Evolutionary conservation across 2,329 filamentous ascomycete genomes (phyloP), one percentile per base, ranked within the genome.

Genomic region (Aspergillus pseudoglaucus): DNA sequence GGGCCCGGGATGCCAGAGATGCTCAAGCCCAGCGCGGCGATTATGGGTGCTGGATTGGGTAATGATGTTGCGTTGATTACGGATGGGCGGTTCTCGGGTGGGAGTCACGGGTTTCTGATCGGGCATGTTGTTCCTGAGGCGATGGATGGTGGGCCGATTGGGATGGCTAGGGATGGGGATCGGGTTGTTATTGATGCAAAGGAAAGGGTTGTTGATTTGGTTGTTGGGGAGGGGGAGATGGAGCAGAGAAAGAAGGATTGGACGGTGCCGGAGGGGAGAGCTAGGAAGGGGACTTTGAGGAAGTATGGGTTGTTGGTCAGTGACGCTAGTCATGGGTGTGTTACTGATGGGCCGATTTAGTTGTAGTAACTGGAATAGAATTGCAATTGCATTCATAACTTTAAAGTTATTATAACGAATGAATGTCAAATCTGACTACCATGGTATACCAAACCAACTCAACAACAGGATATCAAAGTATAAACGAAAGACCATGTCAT

Each of bases 1-100:
- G 82, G 82, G 1, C 83, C 83, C 0, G 83, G 83, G 44, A 86
- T 86, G 83, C 82, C 79, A 6, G 83, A 86, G 68, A 85, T 85
- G 81, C 64, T 86, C 58, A 86, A 85, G 63, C 82, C 83, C 33
- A 79, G 74, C 45, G 82, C 80, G 9, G 81, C 82, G n/a, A 83
- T 86, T 62, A 86, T 86, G 82, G 83, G 83, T 14, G 82, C 81
- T 12, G 83, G 83, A 8, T 74, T 86, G 5, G 82, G 82, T 33
- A 73, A 84, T 51, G 82, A 85, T 53, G 79, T 84, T 6, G 83
- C 83, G 1, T 71, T 86, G 23, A 80, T 86, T 62, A 86, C 83
- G 0, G 83, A 86, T 58, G 83, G 50, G 17, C 17, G 50, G 32
- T 53, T 50, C 23, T 53, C 50, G 5, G 50, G 50, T 18, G 83